Base-by-base conservation (phyloP, 2,329 filamentous ascomycete genomes). In the Pseudogymnoascus sp. region DNA sequence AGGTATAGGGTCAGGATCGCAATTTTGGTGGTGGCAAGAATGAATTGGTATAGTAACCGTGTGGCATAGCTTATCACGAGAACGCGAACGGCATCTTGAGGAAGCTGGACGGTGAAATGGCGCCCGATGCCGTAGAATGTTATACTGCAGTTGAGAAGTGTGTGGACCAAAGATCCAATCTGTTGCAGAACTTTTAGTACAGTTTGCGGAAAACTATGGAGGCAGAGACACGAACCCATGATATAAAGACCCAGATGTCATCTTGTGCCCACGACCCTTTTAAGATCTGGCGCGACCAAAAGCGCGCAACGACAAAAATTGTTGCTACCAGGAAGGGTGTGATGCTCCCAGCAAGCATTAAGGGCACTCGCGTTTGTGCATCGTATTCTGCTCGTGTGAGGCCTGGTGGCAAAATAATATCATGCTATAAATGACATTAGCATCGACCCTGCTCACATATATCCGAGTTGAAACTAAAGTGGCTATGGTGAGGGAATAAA, bases 281-380 rank as follows among this genome's bases (percentile, higher is more conserved):
- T 12, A 67, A 53, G 21, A 67, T 60, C 21, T 37, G 60, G 36
- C 67, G 59, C 23, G 67, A 63, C 28, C 67, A 68, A 12, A 68
- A 23, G 25, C 66, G 63, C 1, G 65, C 65, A 37, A 66, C 1
- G 5, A 67, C 64, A 25, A 68, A 68, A 14, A 66, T 46, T 11
- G 67, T 64, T 11, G 56, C 60, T n/a, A 66, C 49, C 6, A 65
- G 11, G 8, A 56, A 60, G 14, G 67, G 66, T 16, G 64, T 28
- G n/a, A 68, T 65, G 3, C 34, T 63, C 9, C 67, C 65, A 9
- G 62, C 62, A 23, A 67, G 28, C 3, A 66, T 49, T 23, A 46
- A 31, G 6, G 63, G 31, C 5, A 63, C 66, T 40, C 66, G 49
- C 8, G 63, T 62, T 38, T 66, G 62, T 8, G 56, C 61, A 53